These are phyloP conservation scores for Gyrodon lividus DNA, from an alignment of 768 basidiomycete genomes.

Conservation along the genomic window DNA sequence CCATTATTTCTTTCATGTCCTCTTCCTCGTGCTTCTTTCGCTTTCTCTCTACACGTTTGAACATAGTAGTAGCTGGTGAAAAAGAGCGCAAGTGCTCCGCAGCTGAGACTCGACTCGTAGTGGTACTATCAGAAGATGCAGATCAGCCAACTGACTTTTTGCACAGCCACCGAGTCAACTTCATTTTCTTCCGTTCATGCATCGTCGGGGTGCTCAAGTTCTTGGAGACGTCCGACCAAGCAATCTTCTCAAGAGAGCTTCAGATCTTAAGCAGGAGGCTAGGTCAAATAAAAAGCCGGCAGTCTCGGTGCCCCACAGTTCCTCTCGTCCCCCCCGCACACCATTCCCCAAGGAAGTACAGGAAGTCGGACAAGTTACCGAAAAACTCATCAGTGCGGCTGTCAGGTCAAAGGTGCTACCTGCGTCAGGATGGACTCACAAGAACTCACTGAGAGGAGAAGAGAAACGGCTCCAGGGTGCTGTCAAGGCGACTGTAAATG, in stretches of 20 bases:
- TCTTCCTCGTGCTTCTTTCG: conserved; percentile 59
- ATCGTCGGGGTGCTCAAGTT: conserved; percentile 20
- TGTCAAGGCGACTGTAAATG: conserved; percentile 11
- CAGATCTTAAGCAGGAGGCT: background rate
- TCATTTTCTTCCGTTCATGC: conserved; percentile 32
- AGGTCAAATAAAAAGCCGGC: conserved; percentile 2
- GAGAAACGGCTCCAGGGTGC: conserved; percentile 37
- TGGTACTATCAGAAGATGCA: no score
- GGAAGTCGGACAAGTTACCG: conserved; percentile 20
- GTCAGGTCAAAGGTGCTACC: conserved; percentile 24
- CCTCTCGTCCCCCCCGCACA: background rate
- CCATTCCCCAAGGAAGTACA: conserved; percentile 4
- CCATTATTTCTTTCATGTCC: conserved; percentile 62
- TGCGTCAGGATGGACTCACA: conserved; percentile 38
- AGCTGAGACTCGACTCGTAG: background rate
- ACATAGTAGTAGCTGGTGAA: conserved; percentile 44
- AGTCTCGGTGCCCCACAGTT: background rate
- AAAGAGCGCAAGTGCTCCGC: no score
- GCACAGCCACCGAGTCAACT: conserved; percentile 24
- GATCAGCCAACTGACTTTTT: background rate
- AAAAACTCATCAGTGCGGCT: conserved; percentile 36
- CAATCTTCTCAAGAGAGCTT: conserved; percentile 12
- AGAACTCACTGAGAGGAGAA: conserved; percentile 35
- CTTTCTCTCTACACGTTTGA: conserved; percentile 75
- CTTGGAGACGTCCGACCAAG: conserved; percentile 18